These are phyloP conservation scores for Chamaecyparis obtusa DNA, from an alignment of 75 land plant species.

Conservation along the genomic window DNA sequence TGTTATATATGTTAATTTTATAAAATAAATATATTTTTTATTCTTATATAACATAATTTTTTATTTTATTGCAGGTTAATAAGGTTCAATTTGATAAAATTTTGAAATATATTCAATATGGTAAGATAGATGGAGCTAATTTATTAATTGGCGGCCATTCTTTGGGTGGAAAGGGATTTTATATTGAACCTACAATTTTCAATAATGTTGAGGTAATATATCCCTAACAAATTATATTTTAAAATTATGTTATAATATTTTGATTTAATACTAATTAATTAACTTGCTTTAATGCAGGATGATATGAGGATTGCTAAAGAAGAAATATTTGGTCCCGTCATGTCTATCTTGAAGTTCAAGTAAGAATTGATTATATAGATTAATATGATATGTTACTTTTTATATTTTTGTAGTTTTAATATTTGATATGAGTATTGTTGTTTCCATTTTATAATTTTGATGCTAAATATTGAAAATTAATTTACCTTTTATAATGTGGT, in stretches of 20 bases:
- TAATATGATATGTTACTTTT: too few relatives aligned
- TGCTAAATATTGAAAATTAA: neutral
- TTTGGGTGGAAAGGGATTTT: conserved; percentile 34
- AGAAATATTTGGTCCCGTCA: conserved; percentile 47
- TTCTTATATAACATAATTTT: neutral
- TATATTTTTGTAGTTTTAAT: too few relatives aligned
- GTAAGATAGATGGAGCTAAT: conserved; percentile 58
- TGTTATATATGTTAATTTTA: too few relatives aligned
- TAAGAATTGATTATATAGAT: neutral
- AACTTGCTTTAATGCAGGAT: neutral
- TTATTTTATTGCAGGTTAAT: conserved; percentile 41
- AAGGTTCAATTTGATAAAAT: conserved; percentile 73
- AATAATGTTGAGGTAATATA: conserved; percentile 63
- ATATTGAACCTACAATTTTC: conserved; percentile 67
- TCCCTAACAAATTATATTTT: neutral
- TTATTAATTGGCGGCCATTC: conserved; percentile 72
- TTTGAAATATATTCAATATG: conserved; percentile 39
- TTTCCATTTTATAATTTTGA: too few relatives aligned
- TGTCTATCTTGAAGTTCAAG: conserved; percentile 26
- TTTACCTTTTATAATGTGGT: too few relatives aligned
- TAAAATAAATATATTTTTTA: neutral
- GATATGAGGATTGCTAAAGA: conserved; percentile 32
- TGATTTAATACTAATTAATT: neutral
- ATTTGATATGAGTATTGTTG: too few relatives aligned
- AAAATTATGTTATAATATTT: neutral